These are phyloP conservation scores for Colletotrichum karsti DNA, from an alignment of 2,329 filamentous ascomycete genomes.

Conservation along the genomic window DNA sequence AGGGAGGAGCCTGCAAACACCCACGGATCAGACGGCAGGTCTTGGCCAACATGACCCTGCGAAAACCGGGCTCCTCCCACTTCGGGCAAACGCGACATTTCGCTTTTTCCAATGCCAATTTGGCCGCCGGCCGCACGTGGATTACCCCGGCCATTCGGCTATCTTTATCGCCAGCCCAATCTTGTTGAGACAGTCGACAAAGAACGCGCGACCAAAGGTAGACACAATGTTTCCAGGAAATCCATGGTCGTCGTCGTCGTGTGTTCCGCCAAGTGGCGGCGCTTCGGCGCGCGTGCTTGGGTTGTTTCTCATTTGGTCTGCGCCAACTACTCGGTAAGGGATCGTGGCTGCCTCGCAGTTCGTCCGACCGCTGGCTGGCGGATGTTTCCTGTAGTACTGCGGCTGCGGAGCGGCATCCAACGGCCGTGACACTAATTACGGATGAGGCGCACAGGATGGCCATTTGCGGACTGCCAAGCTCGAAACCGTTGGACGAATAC, in stretches of 20 bases:
- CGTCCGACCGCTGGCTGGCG: neutral
- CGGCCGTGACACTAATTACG: neutral
- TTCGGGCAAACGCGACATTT: conserved; percentile 21
- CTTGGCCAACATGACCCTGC: conserved; percentile 21
- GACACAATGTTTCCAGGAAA: neutral
- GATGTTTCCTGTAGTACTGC: neutral
- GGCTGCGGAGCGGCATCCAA: neutral
- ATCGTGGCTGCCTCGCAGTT: conserved; percentile 1
- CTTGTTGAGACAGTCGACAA: conserved; percentile 18
- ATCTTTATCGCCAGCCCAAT: conserved; percentile 26
- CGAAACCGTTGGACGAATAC: conserved; percentile 1
- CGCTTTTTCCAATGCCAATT: conserved; percentile 22
- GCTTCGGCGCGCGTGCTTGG: neutral
- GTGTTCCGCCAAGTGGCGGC: neutral
- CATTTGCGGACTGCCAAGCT: conserved; percentile 14
- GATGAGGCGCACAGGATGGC: neutral
- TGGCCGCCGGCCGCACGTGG: conserved; percentile 17
- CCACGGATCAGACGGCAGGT: conserved; percentile 28
- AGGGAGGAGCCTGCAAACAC: conserved; percentile 6
- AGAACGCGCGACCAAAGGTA: neutral
- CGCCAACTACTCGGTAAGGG: neutral
- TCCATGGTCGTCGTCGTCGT: neutral
- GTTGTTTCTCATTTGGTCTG: conserved; percentile 2
- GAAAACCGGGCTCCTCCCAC: conserved; percentile 14
- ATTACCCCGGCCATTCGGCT: conserved; percentile 25